These are phyloP conservation scores for Bauhinia variegata DNA, from an alignment of 306 rosid genomes.

Conservation along the genomic window DNA sequence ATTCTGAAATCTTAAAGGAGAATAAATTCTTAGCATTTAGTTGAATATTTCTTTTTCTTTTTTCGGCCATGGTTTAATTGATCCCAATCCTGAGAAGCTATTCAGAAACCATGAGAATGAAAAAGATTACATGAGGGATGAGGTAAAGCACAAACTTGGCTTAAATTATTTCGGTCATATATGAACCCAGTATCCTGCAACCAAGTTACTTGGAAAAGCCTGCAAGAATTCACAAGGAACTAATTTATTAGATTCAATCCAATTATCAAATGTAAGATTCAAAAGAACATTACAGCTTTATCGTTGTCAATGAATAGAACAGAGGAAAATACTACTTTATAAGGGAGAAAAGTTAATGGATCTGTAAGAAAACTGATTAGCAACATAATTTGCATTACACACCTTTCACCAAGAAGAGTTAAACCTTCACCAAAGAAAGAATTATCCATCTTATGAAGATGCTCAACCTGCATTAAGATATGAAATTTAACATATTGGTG, in stretches of 20 bases:
- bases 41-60: no score
- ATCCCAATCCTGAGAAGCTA: slow-evolving; percentile 18
- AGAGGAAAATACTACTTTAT: background rate
- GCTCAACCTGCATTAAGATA: slow-evolving; percentile 58
- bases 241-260: slow-evolving; percentile 25
- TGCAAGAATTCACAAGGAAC: slow-evolving; percentile 48
- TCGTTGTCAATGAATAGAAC: background rate
- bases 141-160: slow-evolving; percentile 76
- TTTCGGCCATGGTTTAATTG: background rate
- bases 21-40: background rate
- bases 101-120: slow-evolving; percentile 29
- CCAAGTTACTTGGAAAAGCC: slow-evolving; percentile 90
- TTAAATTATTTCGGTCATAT: slow-evolving; percentile 66
- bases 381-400: slow-evolving; percentile 34
- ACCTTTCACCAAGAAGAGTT: slow-evolving; percentile 76
- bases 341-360: no score
- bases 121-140: slow-evolving; percentile 34
- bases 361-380: slow-evolving; percentile 3
- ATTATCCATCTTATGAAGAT: slow-evolving; percentile 60
- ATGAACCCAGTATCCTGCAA: slow-evolving; percentile 73
- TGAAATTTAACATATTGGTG: slow-evolving; percentile 2
- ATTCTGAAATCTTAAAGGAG: background rate
- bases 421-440: slow-evolving; percentile 88
- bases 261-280: slow-evolving; percentile 10
- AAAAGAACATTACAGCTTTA: slow-evolving; percentile 3